Base-by-base conservation (phyloP, 139 green algal genomes). In the Axilococcus clingmanii region DNA sequence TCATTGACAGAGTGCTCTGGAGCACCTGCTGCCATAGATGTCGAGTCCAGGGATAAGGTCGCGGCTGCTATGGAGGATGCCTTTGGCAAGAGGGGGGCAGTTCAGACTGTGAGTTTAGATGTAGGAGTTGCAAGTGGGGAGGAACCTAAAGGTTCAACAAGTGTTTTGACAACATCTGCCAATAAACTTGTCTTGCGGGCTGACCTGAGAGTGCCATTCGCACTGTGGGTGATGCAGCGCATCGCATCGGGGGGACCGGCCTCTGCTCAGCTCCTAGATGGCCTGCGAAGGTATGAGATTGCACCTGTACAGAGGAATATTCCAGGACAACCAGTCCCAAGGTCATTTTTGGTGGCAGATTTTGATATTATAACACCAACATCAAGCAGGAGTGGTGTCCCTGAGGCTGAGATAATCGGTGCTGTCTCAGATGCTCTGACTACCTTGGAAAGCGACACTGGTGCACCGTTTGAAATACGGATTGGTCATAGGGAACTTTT, bases 151-250 rank as follows among this genome's bases (percentile, higher is more conserved):
- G 29, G 16, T 61, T 29, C 53, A 23, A n/a, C 23, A 0, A 43
- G 14, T 40, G 49, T 31, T n/a, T 28, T 57, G 29, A 40, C 49
- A 12, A 19, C 24, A 20, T 5, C 14, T 23, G 49, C 30, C 3
- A 19, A 57, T 30, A 63, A 64, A 50, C 58, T 86, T 41, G 55
- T 50, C 2, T 59, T 87, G 52, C 52, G 76, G 7, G 69, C 79
- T 48, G 79, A 92, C 44, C 48, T 87, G 51, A 64, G 81, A 31
- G 44, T 48, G 25, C 70, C 78, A 27, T 86, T 88, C 58, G 78
- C 65, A 9, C 48, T 55, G 22, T 90, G 81, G 83, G 72, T 83
- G 14, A 67, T 71, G 25, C 57, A 63, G 32, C 24, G 25, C 16
- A n/a, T 34, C 60, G 82, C 73, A 15, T 51, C 57, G 0, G 33